Percentiles rank a stretch among this genome's conserved stretches.
These are phyloP conservation scores for Rubus parviflorus DNA, from an alignment of 306 rosid species.

Conservation along the genomic window DNA sequence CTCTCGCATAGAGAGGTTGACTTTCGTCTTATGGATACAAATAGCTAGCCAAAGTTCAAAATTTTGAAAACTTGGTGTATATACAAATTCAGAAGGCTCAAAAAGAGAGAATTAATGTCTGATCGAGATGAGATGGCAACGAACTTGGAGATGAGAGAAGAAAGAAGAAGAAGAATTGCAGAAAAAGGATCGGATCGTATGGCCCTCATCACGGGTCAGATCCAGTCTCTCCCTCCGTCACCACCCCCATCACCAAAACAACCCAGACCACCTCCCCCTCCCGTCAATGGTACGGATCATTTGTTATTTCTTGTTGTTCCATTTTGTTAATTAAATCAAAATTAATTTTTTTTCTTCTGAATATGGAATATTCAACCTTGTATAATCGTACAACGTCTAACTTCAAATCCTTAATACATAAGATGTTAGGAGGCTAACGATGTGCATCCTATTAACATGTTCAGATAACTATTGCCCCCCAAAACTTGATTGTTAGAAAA, in stretches of 20 bases:
- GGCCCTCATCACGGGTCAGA: slow-evolving; percentile 61
- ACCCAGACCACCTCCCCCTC: slow-evolving; percentile 22
- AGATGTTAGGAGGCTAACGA: too few species aligned
- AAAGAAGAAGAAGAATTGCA: slow-evolving; percentile 53
- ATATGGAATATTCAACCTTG: too few species aligned
- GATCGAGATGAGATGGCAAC: slow-evolving; percentile 40
- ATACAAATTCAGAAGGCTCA: not conserved
- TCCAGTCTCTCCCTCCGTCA: slow-evolving; percentile 38
- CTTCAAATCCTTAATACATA: too few species aligned
- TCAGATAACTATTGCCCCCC: too few species aligned
- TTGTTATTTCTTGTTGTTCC: too few species aligned
- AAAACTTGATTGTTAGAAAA: too few species aligned
- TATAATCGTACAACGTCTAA: too few species aligned
- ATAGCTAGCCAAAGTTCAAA: not conserved
- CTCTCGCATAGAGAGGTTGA: not conserved
- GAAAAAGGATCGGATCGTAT: slow-evolving; percentile 67
- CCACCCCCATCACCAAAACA: slow-evolving; percentile 35
- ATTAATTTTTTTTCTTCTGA: too few species aligned
- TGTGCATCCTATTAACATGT: not conserved
- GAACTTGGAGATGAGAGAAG: slow-evolving; percentile 31
- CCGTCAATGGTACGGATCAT: not conserved
- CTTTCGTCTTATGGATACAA: not conserved
- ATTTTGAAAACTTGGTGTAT: not conserved
- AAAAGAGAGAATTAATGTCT: not conserved
- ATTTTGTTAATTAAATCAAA: too few species aligned